Conservation (phyloP, 2,329 filamentous ascomycete species). For the Colletotrichum abscissum region DNA sequence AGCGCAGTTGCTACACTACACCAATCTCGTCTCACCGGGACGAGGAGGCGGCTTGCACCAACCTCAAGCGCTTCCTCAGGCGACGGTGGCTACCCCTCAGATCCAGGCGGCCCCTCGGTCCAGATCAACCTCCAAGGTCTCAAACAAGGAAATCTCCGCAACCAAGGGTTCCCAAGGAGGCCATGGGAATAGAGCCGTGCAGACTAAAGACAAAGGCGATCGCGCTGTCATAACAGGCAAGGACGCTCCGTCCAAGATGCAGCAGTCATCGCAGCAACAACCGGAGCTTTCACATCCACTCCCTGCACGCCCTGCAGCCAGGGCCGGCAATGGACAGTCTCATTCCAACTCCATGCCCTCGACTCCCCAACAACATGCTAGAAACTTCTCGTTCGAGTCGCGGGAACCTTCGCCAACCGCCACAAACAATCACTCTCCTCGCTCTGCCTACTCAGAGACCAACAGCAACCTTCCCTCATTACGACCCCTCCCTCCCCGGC, state of each 20-base stretch:
- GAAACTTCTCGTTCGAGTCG: conserved; percentile 84
- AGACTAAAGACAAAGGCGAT: conserved; percentile 68
- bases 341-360: conserved; percentile 93
- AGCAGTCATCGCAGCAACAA: conserved; percentile 52
- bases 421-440: conserved; percentile 83
- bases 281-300: conserved; percentile 42
- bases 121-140: conserved; percentile 70
- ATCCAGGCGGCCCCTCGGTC: conserved; percentile 68
- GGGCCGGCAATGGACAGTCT: conserved; percentile 43
- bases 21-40: conserved; percentile 70
- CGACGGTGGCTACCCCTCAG: conserved; percentile 64
- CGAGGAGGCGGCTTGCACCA: conserved; percentile 67
- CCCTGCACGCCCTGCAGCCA: conserved; percentile 39
- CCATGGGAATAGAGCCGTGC: conserved; percentile 73
- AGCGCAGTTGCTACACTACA: conserved; percentile 73
- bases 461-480: conserved; percentile 78
- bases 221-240: conserved; percentile 71
- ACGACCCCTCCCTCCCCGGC: conserved; percentile 69
- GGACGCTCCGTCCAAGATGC: conserved; percentile 63
- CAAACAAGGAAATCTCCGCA: conserved; percentile 61
- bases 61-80: conserved; percentile 58
- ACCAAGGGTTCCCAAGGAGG: conserved; percentile 63
- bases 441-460: conserved; percentile 90
- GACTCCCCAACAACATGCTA: conserved; percentile 89
- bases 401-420: conserved; percentile 83